Evolutionary conservation across 495 filamentous ascomycete species (phyloP), one percentile per base, ranked within the genome.

Genomic region (Chaetomium fimeti): DNA sequence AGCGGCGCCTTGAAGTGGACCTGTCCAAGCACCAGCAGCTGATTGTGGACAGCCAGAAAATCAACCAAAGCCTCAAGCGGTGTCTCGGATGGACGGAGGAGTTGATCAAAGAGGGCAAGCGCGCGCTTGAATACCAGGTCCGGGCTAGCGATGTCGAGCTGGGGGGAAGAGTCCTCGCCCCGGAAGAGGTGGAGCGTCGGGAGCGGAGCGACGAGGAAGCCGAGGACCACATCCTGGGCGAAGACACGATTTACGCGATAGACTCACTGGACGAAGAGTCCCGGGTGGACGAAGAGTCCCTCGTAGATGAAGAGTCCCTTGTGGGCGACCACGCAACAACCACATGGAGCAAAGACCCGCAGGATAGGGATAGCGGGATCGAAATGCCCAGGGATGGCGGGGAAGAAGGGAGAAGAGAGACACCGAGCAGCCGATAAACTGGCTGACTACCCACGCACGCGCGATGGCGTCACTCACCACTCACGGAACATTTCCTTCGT

Each of bases 21-120:
- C 82, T 99, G 15, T 83, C 88, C 7, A 91, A 91, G 70, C 94
- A 99, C 71, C 91, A 92, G 63, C 88, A 93, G 68, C 79, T 98
- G 2, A 83, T 98, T 5, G 76, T 90, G 25, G 92, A 96, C 73
- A 92, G 88, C 62, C 91, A 96, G 70, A 93, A 89, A 74, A 91
- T 98, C 78, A 98, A 98, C 73, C 89, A 94, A 69, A 93, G 90
- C 69, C 80, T 99, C 4, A 93, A 91, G 71, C 83, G 91, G 29
- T 99, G 94, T 72, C 80, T 96, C 25, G 84, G 84, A 25, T 90
- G 89, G 83, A 92, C 92, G 0, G 94, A 99, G 68, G 88, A 89
- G 63, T 81, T 99, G 43, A 96, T 99, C 69, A 87, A 82, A 38
- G 91, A 97, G 60, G 93, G 88, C 28, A 89, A 88, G 68, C 91